Evolutionary conservation across 306 rosid genomes (phyloP), one percentile per base, ranked within the genome.

Genomic region (Acmispon strigosus): DNA sequence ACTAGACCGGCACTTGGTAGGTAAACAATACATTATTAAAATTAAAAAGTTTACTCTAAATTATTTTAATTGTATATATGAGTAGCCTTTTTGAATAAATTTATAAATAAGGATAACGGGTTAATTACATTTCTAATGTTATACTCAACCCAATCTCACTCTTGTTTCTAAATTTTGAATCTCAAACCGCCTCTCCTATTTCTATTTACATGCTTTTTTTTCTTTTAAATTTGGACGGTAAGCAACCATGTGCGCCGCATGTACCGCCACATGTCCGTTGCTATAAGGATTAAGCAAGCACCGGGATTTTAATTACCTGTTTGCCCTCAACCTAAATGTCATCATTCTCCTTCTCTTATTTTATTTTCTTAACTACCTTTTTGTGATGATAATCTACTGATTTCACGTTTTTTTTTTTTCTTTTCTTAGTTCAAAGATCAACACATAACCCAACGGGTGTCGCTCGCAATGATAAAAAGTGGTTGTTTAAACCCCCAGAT

Each of bases 191-290:
- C 76, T 19, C 72, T 24, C 57, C 41, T 8, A 32, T 57, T 47
- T 57, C 14, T 74, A 22, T 34, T 32, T 22, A 3, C 44, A 10
- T 15, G 16, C 52, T 69, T 0, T 10, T 17, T 76, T 66, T 36
- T 24, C 3, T 4, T 58, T 34, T 48, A 22, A 12, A 48, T 55
- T 34, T 47, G 37, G 67, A 85, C 52, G 69, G 66, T 68, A 70
- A 54, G 37, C 81, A 70, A 54, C 29, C 81, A 82, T 81, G 86
- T 73, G 83, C 68, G 64, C 84, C 83, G 77, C 74, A 82, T 71
- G 47, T 73, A 71, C 84, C 69, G 74, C 87, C 86, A 86, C 79
- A 37, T 82, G 89, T 75, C 87, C 74, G 83, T 82, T 53, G 62
- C 70, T 70, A 45, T 12, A 32, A 32, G 8, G 37, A 32, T 32